phyloP scores from a whole-genome alignment of 2,329 filamentous ascomycete species.

The Helicocarpus griseus region DNA sequence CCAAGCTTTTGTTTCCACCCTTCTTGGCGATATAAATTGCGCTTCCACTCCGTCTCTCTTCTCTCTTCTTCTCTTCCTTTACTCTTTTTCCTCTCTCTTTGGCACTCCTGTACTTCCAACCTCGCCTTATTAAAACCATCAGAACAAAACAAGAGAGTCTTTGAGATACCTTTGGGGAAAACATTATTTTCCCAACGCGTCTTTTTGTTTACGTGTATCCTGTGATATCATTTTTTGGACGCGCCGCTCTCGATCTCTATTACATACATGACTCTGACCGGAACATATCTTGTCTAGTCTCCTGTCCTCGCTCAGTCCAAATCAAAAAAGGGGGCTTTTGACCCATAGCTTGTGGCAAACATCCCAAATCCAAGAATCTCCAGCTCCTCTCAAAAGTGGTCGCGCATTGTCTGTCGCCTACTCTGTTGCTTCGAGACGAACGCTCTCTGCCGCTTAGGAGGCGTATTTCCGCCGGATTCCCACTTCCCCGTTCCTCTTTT shows the following conservation, averaged over 20 bases:
- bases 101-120: background rate
- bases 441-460: background rate
- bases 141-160: background rate
- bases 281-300: background rate
- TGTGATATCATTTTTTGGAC: background rate
- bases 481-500: background rate
- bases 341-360: background rate
- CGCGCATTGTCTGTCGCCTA: background rate
- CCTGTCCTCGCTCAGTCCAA: background rate
- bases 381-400: background rate
- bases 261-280: slow-evolving; percentile 1
- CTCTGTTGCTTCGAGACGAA: background rate
- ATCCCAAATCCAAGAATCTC: background rate
- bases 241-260: background rate
- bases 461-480: background rate
- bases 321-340: background rate
- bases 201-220: background rate
- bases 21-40: slow-evolving; percentile 38
- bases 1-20: slow-evolving; percentile 11
- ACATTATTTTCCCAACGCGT: background rate
- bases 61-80: slow-evolving; percentile 16
- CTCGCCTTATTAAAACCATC: background rate
- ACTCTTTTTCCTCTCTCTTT: slow-evolving; percentile 14
- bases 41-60: slow-evolving; percentile 32
- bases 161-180: background rate